Conservation (phyloP, 108 stramenopile genomes). For the Mediolabrus comicus region DNA sequence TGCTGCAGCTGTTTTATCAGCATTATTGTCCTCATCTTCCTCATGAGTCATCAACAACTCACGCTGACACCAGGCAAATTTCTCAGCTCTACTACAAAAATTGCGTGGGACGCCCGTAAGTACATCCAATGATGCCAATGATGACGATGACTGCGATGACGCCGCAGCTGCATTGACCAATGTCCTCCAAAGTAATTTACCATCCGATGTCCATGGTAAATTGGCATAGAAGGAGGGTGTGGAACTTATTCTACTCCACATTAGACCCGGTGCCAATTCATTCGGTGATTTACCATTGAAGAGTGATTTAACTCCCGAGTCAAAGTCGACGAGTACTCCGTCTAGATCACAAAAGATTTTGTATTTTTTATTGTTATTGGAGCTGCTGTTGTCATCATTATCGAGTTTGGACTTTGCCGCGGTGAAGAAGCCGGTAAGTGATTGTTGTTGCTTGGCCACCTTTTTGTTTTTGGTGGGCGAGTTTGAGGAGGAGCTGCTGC, state of each 20-base stretch:
- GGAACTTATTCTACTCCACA: slow-evolving; percentile 60
- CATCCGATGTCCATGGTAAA: slow-evolving; percentile 75
- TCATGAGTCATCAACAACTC: slow-evolving; percentile 51
- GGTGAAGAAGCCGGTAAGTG: neutral
- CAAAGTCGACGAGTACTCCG: slow-evolving; percentile 81
- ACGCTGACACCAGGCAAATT: slow-evolving; percentile 70
- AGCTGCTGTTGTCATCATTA: neutral
- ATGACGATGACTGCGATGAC: too few species aligned
- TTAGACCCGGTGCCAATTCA: slow-evolving; percentile 18
- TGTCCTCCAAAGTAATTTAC: slow-evolving; percentile 59
- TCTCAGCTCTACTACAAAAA: slow-evolving; percentile 47
- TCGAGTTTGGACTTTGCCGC: neutral
- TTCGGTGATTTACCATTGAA: slow-evolving; percentile 40
- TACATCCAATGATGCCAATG: slow-evolving; percentile 37
- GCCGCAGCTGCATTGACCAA: slow-evolving; percentile 32
- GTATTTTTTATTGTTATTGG: slow-evolving; percentile 1
- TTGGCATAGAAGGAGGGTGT: slow-evolving; percentile 51
- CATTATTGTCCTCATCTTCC: neutral
- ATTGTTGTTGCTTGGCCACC: neutral
- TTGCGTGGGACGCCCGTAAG: slow-evolving; percentile 64
- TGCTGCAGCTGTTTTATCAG: neutral
- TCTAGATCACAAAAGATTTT: slow-evolving; percentile 82
- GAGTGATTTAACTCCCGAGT: slow-evolving; percentile 55
- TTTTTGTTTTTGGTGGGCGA: neutral
- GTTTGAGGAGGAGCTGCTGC: neutral